Base-by-base conservation (phyloP, 352 stramenopile species). In the Plasmopara muralis region DNA sequence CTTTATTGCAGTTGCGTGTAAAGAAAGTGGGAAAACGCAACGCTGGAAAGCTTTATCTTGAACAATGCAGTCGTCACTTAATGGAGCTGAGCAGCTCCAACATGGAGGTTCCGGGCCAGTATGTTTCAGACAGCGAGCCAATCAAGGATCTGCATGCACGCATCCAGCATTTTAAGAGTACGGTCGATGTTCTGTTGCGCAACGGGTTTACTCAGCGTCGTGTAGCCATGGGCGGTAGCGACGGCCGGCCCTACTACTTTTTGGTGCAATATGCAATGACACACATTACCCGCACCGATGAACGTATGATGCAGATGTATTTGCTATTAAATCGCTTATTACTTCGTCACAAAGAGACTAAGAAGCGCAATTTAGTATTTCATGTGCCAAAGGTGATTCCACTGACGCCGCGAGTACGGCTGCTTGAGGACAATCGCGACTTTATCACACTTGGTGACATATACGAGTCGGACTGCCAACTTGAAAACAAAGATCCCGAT, bases 291-390 rank as follows among this genome's bases (percentile, higher is more conserved):
- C 85, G 87, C 37, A 95, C 85, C n/a, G 89, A 97, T 65, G 88
- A 97, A 64, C 80, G 89, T n/a, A 93, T 96, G 72, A 92, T 93
- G 70, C 89, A 97, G 51, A 90, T 97, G 83, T 93, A 96, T 62
- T 55, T 93, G 44, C 64, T 97, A 56, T 62, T 96, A 33, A 96
- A 95, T 55, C 76, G 85, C 13, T 53, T 97, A 39, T 53, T 97
- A 7, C 53, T 85, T 33, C 81, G 82, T 9, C 81, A 96, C 67
- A 90, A 94, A 54, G 79, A 95, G 58, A 93, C 88, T 9, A 82
- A 87, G 44, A 84, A 89, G 30, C 81, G 86, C 38, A 89, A 96
- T 58, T 75, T 91, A 5, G 70, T 87, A n/a, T 93, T 96, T 47
- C 81, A 94, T 45, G 71, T 97, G 1, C 88, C 90, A 5, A 93